Evolutionary conservation across 306 rosid genomes (phyloP), one percentile per base, ranked within the genome.

Genomic region (Astragalus glycyphyllos): DNA sequence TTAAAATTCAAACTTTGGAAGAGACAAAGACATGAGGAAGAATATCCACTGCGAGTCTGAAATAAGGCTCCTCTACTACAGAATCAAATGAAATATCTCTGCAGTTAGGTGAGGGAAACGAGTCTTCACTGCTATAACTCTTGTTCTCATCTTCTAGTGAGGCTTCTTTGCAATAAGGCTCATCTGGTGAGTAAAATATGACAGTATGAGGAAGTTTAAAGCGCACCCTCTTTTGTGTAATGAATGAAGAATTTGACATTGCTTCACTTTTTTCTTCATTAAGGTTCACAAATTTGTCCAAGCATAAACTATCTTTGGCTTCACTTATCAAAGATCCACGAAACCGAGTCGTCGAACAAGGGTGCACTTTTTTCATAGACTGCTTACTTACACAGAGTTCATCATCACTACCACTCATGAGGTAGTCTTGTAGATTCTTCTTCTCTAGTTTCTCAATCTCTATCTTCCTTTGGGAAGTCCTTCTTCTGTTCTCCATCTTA

Each of bases 161-260:
- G 42, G 50, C 57, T 40, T 61, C 65, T 15, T 35, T 23, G 49
- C 51, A 16, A 29, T 11, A 38, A 38, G 59, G 17, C 50, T 60
- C 66, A 1, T 71, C 61, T 23, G 73, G 81, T 11, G 72, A 45
- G 57, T 66, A 83, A n/a, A 31, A 26, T 54, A 55, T 75, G 5
- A 75, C 62, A 56, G 4, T 11, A 31, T 71, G 81, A 55, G 86
- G 84, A 40, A 83, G 84, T 34, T 66, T 60, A 56, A 83, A 83
- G 0, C 66, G 40, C 26, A 83, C 86, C 38, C 46, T 75, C 73
- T 41, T 72, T 20, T 59, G 31, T 46, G 5, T 38, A 11, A 76
- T 10, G 5, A 71, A 68, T 11, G 77, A 69, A 62, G 29, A 34
- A 34, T 47, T 17, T 23, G 75, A 13, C 45, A 49, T 46, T 2